Conservation (phyloP, 768 basidiomycete genomes). For the Lentinula lateritia region DNA sequence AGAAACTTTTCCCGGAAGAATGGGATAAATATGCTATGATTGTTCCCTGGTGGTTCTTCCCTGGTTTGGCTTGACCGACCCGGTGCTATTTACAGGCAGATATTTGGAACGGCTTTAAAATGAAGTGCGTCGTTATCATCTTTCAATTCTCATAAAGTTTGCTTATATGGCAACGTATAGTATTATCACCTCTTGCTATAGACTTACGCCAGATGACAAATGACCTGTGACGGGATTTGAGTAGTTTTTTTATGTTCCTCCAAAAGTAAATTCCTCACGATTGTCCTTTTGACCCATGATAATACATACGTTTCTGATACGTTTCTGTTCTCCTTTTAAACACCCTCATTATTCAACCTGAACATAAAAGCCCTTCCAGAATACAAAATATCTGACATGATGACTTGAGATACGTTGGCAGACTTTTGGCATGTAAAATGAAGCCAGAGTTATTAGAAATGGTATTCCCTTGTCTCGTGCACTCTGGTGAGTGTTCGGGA, state of each 20-base stretch:
- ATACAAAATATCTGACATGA: too few relatives aligned
- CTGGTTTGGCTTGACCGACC: conserved; percentile 24
- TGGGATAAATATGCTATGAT: conserved; percentile 40
- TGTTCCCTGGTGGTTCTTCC: conserved; percentile 43
- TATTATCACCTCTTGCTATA: not conserved
- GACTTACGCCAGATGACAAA: not conserved
- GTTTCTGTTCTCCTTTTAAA: not conserved
- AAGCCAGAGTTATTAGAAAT: too few relatives aligned
- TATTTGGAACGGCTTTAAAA: not conserved
- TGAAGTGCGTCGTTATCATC: not conserved
- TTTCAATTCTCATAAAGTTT: not conserved
- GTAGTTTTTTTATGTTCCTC: not conserved
- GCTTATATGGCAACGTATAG: not conserved
- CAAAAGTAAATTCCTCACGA: not conserved
- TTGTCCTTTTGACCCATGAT: not conserved
- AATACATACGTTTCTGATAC: not conserved
- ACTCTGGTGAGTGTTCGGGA: too few relatives aligned
- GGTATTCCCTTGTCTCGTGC: too few relatives aligned
- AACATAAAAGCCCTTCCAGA: too few relatives aligned
- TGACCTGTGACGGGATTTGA: not conserved
- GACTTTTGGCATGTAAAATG: too few relatives aligned
- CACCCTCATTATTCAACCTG: too few relatives aligned
- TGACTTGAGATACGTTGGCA: too few relatives aligned
- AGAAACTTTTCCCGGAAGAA: conserved; percentile 33
- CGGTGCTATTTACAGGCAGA: conserved; percentile 16